Evolutionary conservation across 208 protist genomes (phyloP).

Genomic region (Histomonas meleagridis): DNA sequence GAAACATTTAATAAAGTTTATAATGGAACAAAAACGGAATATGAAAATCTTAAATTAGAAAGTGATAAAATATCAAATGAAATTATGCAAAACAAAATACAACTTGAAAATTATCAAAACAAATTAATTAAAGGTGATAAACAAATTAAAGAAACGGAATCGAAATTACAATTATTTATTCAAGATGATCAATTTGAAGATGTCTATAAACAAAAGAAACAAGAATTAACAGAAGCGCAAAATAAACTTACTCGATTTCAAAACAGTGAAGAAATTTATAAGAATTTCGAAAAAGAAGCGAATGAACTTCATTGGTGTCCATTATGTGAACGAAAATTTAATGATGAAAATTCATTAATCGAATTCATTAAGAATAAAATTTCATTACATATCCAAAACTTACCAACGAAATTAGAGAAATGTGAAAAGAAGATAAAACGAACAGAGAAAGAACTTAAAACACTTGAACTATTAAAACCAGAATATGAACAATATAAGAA

Average conservation of each 20-base stretch:
- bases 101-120: neutral
- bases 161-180: neutral
- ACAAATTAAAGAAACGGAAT: too few species aligned
- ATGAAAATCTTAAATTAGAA: neutral
- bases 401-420: neutral
- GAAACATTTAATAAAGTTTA: neutral
- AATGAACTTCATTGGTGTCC: neutral
- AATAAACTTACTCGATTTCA: neutral
- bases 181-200: neutral
- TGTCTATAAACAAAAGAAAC: neutral
- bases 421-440: neutral
- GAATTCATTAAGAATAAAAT: neutral
- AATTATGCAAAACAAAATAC: neutral
- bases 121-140: neutral
- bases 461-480: neutral
- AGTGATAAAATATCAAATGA: neutral
- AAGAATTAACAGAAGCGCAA: neutral
- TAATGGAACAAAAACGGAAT: neutral
- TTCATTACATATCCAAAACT: neutral
- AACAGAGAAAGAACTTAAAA: neutral
- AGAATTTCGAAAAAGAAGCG: neutral
- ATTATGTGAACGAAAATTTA: neutral
- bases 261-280: neutral
- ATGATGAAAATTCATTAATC: neutral
- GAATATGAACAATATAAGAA: neutral